These are phyloP conservation scores for Plenodomus biglobosus DNA, from an alignment of 2,329 filamentous ascomycete species.

Conservation along the genomic window DNA sequence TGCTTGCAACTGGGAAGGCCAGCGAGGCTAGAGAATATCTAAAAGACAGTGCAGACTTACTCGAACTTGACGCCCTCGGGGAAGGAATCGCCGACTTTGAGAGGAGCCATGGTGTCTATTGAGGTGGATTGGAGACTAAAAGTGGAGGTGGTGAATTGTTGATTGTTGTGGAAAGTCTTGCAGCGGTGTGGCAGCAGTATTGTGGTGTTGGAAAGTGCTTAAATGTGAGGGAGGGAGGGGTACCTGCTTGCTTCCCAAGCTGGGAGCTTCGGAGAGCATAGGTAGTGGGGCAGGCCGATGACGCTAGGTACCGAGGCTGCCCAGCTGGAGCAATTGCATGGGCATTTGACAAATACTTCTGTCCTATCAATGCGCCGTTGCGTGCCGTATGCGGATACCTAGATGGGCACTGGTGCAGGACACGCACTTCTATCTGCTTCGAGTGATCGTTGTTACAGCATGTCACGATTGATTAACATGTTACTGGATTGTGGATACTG, in stretches of 20 bases:
- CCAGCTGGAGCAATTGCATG: not conserved
- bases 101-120: conserved; percentile 57
- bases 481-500: no score
- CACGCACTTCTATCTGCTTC: no score
- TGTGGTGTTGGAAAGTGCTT: not conserved
- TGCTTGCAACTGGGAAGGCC: no score
- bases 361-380: conserved; percentile 8
- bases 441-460: no score
- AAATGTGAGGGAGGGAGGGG: conserved; percentile 8
- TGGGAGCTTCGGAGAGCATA: conserved; percentile 19
- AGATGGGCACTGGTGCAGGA: no score
- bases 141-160: not conserved
- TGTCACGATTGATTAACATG: no score
- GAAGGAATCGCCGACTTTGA: conserved; percentile 82
- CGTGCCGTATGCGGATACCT: not conserved
- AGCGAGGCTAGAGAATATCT: no score
- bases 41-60: conserved; percentile 54
- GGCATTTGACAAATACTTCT: conserved; percentile 19
- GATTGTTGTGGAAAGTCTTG: conserved; percentile 1
- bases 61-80: conserved; percentile 77
- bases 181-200: not conserved
- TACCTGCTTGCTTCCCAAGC: conserved; percentile 14
- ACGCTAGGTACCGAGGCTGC: conserved; percentile 13
- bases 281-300: conserved; percentile 16
- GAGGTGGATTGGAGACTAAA: conserved; percentile 4